Percentiles rank a stretch among this genome's conserved stretches.
phyloP scores from a whole-genome alignment of 495 filamentous ascomycete species.

The Penicillium cataractarum region DNA sequence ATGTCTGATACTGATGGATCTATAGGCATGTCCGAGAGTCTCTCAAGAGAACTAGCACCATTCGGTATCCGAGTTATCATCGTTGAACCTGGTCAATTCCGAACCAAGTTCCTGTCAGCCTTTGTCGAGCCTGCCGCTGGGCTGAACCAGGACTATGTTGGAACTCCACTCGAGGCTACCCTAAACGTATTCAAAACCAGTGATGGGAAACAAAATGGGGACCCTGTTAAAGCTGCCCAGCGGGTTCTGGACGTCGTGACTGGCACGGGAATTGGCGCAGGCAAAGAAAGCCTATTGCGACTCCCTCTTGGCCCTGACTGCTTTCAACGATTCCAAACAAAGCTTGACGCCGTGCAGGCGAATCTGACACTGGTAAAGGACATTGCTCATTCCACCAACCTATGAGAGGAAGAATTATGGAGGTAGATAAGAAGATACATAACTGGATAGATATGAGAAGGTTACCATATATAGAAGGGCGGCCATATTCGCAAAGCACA shows the following conservation, averaged over 20 bases:
- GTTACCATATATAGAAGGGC: too few species aligned
- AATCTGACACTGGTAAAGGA: conserved; percentile 20
- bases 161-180: conserved; percentile 20
- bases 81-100: conserved; percentile 43
- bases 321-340: conserved; percentile 18
- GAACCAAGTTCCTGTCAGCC: conserved; percentile 30
- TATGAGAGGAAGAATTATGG: not conserved
- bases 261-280: conserved; percentile 20
- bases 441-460: not conserved
- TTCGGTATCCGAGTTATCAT: conserved; percentile 39
- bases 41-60: conserved; percentile 35
- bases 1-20: not conserved
- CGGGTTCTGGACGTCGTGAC: conserved; percentile 22
- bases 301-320: conserved; percentile 28
- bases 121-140: conserved; percentile 20
- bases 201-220: conserved; percentile 15
- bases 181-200: conserved; percentile 17
- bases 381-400: conserved; percentile 24
- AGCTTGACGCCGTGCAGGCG: conserved; percentile 14
- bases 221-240: conserved; percentile 22
- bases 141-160: conserved; percentile 22
- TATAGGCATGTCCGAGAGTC: conserved; percentile 37
- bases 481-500: too few species aligned
- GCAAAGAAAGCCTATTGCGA: conserved; percentile 19
- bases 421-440: too few species aligned